These are phyloP conservation scores for Rhizopogon rudus DNA, from an alignment of 768 basidiomycete genomes.

Conservation along the genomic window DNA sequence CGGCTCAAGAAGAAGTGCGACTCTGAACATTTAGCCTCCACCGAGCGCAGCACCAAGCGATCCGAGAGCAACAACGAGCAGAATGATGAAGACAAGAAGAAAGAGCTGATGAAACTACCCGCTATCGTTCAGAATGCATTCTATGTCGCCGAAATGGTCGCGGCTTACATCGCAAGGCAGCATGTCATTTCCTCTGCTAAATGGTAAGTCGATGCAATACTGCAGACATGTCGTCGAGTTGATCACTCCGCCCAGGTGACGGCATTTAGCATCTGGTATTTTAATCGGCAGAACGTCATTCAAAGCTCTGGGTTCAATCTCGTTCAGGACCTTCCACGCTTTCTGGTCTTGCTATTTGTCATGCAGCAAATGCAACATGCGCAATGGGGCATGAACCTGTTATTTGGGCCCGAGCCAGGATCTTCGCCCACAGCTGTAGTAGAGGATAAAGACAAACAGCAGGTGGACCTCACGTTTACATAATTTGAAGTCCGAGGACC, in stretches of 20 bases:
- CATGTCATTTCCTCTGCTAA: neutral
- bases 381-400: neutral
- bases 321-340: neutral
- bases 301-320: constrained; percentile 1
- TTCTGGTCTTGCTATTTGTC: neutral
- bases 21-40: neutral
- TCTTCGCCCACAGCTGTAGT: too few relatives aligned
- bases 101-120: neutral
- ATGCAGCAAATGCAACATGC: neutral
- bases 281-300: neutral
- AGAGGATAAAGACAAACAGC: neutral
- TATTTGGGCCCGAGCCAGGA: neutral
- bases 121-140: neutral
- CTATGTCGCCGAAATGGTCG: constrained; percentile 1
- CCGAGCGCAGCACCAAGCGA: neutral
- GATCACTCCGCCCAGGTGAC: neutral
- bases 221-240: neutral
- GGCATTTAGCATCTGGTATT: neutral
- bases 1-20: neutral
- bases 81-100: neutral
- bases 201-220: neutral
- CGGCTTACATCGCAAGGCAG: neutral
- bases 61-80: neutral
- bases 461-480: neutral
- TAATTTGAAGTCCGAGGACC: neutral